Evolutionary conservation across 2,329 filamentous ascomycete species (phyloP), one percentile per base, ranked within the genome.

Genomic region (Hypoxylon sp.): DNA sequence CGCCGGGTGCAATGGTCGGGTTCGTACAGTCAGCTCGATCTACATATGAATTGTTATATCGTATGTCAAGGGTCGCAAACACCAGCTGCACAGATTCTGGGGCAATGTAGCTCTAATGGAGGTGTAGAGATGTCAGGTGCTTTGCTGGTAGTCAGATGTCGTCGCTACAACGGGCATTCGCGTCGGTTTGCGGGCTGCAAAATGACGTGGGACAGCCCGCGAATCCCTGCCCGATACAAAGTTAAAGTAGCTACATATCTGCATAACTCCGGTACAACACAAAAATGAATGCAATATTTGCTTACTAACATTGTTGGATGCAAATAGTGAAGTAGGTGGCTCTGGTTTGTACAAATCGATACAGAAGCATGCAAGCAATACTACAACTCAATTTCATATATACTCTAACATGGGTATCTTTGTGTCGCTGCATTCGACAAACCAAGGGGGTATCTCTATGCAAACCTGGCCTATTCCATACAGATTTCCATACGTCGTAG

Each of bases 121-220:
- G 33, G 22, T 57, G 30, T 42, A 17, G 33, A 60, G 59, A 61
- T 27, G 68, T 64, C 65, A 61, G 55, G 51, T 62, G 65, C 56
- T 68, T 56, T 68, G 7, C 49, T 51, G 31, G 33, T 61, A 55
- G 61, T 68, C 57, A 70, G 60, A 67, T 70, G 60, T 40, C 57
- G 49, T 57, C 25, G 59, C 56, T 62, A 20, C 51, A 66, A 61
- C n/a, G n/a, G 50, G 35, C 56, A 60, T 60, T 69, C 68, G 69
- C 66, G 72, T 68, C 50, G 54, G 51, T 55, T 68, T 67, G 53
- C 54, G 65, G 40, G 44, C 69, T 76, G 73, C 74, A 67, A 59
- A 65, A 76, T 76, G 74, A 76, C 74, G 74, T 75, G 74, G 66
- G 71, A 67, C 48, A 37, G 56, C 48, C 63, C 66, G 68, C 49